Evolutionary conservation across 257 asterid species (phyloP).

Genomic region (Asclepias syriaca): DNA sequence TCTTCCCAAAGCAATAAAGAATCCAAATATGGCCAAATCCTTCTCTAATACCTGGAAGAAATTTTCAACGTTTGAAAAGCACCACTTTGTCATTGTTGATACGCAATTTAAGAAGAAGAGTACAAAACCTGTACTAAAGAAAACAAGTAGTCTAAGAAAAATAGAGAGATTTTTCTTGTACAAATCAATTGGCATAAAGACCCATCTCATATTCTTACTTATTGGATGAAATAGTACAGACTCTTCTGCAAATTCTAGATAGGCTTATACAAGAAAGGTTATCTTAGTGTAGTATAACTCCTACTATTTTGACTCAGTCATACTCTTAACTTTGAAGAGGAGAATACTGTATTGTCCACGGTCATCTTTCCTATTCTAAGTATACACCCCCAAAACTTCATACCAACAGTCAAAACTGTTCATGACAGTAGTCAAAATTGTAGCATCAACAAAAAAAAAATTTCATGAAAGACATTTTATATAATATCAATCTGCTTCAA

Average conservation of each 20-base stretch:
- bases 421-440: not conserved
- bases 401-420: not conserved
- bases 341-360: not conserved
- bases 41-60: constrained; percentile 71
- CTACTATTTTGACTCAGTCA: not conserved
- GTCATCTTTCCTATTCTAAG: not conserved
- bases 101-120: not conserved
- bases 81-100: not conserved
- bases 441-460: not conserved
- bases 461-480: not conserved
- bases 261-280: not conserved
- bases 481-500: not conserved
- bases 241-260: not conserved
- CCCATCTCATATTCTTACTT: not conserved
- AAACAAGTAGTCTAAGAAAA: not conserved
- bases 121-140: not conserved
- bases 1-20: constrained; percentile 95
- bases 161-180: not conserved
- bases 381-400: not conserved
- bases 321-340: not conserved
- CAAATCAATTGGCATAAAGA: not conserved
- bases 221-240: not conserved
- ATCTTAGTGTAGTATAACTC: not conserved
- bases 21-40: constrained; percentile 95
- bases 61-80: constrained; percentile 2